phyloP scores from a whole-genome alignment of 225 moss, liverwort and hornwort species.

The Pleurozium schreberi region DNA sequence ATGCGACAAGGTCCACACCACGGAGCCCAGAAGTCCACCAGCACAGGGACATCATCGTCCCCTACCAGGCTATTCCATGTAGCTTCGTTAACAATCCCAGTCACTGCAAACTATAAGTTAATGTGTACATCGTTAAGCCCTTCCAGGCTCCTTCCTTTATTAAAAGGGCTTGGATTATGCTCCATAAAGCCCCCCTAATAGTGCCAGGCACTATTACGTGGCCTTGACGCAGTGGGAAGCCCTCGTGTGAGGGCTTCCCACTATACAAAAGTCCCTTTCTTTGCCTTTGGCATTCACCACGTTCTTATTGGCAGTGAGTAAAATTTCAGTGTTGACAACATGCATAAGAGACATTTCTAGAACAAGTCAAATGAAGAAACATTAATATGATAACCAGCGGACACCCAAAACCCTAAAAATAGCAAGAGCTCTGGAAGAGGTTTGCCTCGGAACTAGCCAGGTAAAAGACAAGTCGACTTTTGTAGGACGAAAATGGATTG shows the following conservation, averaged over 20 bases:
- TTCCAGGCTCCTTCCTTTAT: no score
- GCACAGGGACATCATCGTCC: constrained; percentile 68
- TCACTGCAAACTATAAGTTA: no score
- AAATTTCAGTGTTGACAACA: not conserved
- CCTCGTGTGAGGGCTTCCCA: no score
- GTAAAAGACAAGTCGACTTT: not conserved
- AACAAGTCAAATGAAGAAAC: not conserved
- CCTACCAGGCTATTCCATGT: constrained; percentile 57
- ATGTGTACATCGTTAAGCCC: no score
- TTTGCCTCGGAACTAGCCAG: not conserved
- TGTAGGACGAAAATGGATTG: not conserved
- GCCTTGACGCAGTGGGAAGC: no score
- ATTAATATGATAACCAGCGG: not conserved
- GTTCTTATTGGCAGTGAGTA: not conserved
- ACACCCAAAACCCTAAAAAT: not conserved
- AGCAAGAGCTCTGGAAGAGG: not conserved
- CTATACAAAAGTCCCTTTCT: not conserved
- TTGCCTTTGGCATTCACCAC: not conserved
- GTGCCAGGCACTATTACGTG: no score
- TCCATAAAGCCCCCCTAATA: no score
- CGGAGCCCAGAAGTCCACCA: constrained; percentile 96
- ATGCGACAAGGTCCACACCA: constrained; percentile 99
- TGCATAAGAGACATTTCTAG: not conserved
- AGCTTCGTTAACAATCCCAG: constrained; percentile 25
- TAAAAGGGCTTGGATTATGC: no score